phyloP scores from a whole-genome alignment of 768 basidiomycete species.

The Termitomyces sp. region DNA sequence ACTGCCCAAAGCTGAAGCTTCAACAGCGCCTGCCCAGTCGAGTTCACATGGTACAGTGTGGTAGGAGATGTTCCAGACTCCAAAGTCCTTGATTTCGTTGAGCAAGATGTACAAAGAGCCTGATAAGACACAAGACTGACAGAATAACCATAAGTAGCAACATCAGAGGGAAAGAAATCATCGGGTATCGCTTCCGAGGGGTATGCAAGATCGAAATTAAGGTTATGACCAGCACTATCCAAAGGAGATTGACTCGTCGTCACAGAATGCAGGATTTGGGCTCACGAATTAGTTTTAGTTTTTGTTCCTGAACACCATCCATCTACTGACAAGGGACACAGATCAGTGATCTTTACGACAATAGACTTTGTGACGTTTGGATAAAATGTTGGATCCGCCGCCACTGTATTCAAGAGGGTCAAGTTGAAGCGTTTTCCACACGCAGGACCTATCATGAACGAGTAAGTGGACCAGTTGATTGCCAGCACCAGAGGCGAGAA shows the following conservation, averaged over 20 bases:
- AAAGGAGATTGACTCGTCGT: neutral
- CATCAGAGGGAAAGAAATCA: conserved; percentile 74
- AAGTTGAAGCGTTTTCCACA: conserved; percentile 82
- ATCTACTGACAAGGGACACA: conserved; percentile 60
- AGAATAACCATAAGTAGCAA: conserved; percentile 58
- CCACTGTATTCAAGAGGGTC: conserved; percentile 67
- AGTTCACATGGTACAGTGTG: conserved; percentile 55
- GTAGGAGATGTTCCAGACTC: conserved; percentile 83
- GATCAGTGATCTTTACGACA: conserved; percentile 75
- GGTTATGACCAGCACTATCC: conserved; percentile 57
- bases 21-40: conserved; percentile 60
- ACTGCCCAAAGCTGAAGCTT: conserved; percentile 64
- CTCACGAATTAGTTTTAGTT: conserved; percentile 61
- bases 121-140: conserved; percentile 14
- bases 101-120: neutral
- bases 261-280: conserved; percentile 2
- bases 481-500: conserved; percentile 6
- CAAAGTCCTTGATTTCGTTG: conserved; percentile 58
- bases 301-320: conserved; percentile 75
- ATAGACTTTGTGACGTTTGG: conserved; percentile 58
- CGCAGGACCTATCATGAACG: conserved; percentile 46
- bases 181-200: conserved; percentile 68
- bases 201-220: conserved; percentile 84
- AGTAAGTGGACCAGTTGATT: neutral
- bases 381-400: conserved; percentile 64